These are phyloP conservation scores for Elasticomyces elasticus DNA, from an alignment of 495 filamentous ascomycete species.

Conservation along the genomic window DNA sequence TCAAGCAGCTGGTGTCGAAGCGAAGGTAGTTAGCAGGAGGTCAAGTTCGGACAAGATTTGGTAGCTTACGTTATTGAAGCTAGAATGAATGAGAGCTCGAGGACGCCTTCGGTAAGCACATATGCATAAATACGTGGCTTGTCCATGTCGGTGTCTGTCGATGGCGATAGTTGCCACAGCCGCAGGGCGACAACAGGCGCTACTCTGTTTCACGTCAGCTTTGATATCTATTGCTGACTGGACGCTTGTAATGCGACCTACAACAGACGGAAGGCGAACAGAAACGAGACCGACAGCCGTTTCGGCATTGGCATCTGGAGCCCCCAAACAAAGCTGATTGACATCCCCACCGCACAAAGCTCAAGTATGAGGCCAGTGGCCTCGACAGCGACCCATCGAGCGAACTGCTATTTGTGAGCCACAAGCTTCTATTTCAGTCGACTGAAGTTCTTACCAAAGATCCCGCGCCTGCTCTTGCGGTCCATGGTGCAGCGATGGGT, in stretches of 20 bases:
- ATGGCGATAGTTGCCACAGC: background rate
- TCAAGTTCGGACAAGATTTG: too few species aligned
- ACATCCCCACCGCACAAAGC: background rate
- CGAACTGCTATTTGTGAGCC: background rate
- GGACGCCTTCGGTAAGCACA: background rate
- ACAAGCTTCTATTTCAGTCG: background rate
- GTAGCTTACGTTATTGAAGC: constrained; percentile 1
- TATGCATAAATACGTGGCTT: background rate
- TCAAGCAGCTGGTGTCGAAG: background rate
- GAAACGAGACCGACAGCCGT: constrained; percentile 1
- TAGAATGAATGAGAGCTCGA: constrained; percentile 1
- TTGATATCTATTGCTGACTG: background rate
- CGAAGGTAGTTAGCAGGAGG: too few species aligned
- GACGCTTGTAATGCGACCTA: background rate
- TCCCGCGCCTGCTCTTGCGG: background rate
- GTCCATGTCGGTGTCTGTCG: background rate
- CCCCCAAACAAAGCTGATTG: background rate
- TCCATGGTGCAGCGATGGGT: background rate
- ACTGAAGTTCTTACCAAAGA: background rate
- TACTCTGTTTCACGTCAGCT: background rate
- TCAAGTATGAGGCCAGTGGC: background rate
- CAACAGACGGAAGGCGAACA: constrained; percentile 2
- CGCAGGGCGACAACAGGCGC: background rate
- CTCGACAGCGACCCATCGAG: background rate
- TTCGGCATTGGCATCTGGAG: constrained; percentile 11